Percentiles rank a stretch among this genome's conserved stretches.
These are phyloP conservation scores for carrot (Daucus carota) DNA, from an alignment of 129 eudicot species.

Conservation along the genomic window DH1_v3.0 NC_030381.2:19372501-19373000, in stretches of 20 bases:
- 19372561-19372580: conserved; percentile 50
- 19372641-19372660: conserved; percentile 20
- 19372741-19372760: conserved; percentile 12
- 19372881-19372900: conserved; percentile 20
- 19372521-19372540: conserved; percentile 13
- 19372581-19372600: conserved; percentile 36
- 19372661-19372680: conserved; percentile 4
- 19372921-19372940: conserved; percentile 22
- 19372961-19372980: conserved; percentile 31
- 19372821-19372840: conserved; percentile 6
- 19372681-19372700: not conserved
- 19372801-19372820: not conserved
- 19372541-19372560: conserved; percentile 22
- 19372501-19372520: conserved; percentile 45
- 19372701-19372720: not conserved
- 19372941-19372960: conserved; percentile 10
- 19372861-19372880: conserved; percentile 20
- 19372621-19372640: conserved; percentile 32
- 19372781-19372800: conserved; percentile 9
- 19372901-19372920: conserved; percentile 21
- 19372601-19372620: conserved; percentile 28
- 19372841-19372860: conserved; percentile 13
- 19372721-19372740: conserved; percentile 27
- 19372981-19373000: conserved; percentile 19
- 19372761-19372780: conserved; percentile 22